phyloP scores from a whole-genome alignment of 179 eudicot species.

The Heliamphora pulchella region DNA sequence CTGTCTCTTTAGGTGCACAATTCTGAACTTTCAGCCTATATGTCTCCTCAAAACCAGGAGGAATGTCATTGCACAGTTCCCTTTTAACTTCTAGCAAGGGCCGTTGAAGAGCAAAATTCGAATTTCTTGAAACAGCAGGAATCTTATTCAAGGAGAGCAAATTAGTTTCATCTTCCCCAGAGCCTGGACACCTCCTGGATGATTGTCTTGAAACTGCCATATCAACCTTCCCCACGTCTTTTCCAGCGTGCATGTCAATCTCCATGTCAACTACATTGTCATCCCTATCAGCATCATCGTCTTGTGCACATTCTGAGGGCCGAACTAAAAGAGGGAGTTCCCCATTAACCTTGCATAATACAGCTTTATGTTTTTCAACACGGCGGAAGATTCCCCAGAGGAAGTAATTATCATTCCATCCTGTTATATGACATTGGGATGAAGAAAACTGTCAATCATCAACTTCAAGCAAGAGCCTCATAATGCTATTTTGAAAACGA shows the following conservation, averaged over 20 bases:
- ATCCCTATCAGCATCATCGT: background rate
- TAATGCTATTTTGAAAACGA: background rate
- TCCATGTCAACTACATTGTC: slow-evolving; percentile 25
- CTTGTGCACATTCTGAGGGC: background rate
- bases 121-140: slow-evolving; percentile 5
- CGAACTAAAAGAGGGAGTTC: background rate
- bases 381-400: slow-evolving; percentile 19
- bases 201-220: background rate
- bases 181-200: background rate
- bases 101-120: background rate
- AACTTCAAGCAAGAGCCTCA: background rate
- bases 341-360: background rate
- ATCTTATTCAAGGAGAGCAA: background rate
- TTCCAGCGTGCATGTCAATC: slow-evolving; percentile 28
- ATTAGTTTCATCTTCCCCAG: background rate
- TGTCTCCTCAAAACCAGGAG: slow-evolving; percentile 16
- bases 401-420: slow-evolving; percentile 11
- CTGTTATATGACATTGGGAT: slow-evolving; percentile 11
- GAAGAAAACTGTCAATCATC: background rate
- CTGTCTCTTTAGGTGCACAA: background rate
- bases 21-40: background rate
- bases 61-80: background rate
- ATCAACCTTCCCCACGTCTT: slow-evolving; percentile 19
- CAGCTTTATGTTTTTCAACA: background rate
- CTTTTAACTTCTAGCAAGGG: background rate